Evolutionary conservation across 2,329 filamentous ascomycete species (phyloP), one percentile per base, ranked within the genome.

Genomic region (Cladosporium sphaerospermum): DNA sequence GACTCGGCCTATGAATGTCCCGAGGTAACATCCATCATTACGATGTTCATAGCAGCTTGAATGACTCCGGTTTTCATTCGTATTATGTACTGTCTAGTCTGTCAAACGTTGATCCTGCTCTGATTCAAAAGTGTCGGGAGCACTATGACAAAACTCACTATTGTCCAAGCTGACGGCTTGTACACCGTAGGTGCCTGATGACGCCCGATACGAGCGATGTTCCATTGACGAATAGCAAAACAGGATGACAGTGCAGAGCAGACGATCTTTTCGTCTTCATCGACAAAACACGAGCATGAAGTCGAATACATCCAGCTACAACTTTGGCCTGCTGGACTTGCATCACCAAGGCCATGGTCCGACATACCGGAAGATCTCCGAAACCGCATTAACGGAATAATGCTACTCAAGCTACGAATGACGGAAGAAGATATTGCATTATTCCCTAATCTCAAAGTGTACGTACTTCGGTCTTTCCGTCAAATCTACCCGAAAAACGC

Each of bases 381-480:
- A 9, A 55, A 59, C 10, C 55, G 61, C 32, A 54, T 64, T 36
- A 53, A 66, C 49, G 64, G 64, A 33, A 61, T 67, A 32, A 61
- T 62, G 59, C 59, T 64, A 8, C 41, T 67, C 33, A 67, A 67
- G 53, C 59, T 65, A 18, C 53, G 54, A 4, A 57, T 67, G 44
- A 64, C 56, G 9, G 63, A 58, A 31, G 50, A 61, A 37, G 63
- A 66, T 37, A 41, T 62, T 11, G 51, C 57, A 32, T 54, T 66
- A 9, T 67, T 66, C 9, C 64, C 64, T 2, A 63, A 60, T 18
- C 56, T 67, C 46, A 67, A 65, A 48, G 64, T 67, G 59, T 65
- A 49, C 57, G 62, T 61, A 1, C 10, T 13, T 34, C 23, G 4
- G 1, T 28, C 2, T 1, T 14, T 9, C 16, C 28, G 16, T 32